Evolutionary conservation across 2,329 filamentous ascomycete genomes (phyloP).

Genomic region (Hypoxylon sp.): DNA sequence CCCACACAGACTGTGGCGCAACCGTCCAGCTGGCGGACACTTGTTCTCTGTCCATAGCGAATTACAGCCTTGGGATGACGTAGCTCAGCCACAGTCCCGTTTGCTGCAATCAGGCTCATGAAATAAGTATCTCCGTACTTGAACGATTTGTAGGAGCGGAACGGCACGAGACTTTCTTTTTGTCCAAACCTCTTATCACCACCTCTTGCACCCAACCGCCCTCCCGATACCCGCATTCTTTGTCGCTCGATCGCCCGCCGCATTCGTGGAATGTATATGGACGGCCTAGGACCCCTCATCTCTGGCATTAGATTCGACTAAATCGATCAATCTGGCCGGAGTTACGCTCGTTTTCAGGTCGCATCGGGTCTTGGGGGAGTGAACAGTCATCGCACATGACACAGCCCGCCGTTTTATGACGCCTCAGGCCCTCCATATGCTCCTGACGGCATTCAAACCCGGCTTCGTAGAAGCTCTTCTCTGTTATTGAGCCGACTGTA

Average conservation of each 20-base stretch:
- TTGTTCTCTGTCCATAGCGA: constrained; percentile 30
- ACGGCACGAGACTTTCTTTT: constrained; percentile 50
- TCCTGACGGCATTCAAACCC: constrained; percentile 47
- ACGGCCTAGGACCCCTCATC: constrained; percentile 9
- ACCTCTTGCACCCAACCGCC: constrained; percentile 25
- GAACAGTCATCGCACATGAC: constrained; percentile 45
- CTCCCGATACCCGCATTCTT: constrained; percentile 34
- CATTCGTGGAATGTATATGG: constrained; percentile 29
- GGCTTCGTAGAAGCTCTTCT: constrained; percentile 31
- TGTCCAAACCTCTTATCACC: constrained; percentile 41
- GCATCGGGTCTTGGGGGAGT: constrained; percentile 34
- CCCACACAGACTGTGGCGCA: constrained; percentile 34
- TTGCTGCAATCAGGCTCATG: constrained; percentile 28
- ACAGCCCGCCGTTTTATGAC: constrained; percentile 52
- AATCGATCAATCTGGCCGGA: constrained; percentile 37
- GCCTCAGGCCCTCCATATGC: constrained; percentile 45
- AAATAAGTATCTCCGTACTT: constrained; percentile 32
- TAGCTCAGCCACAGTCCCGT: constrained; percentile 42
- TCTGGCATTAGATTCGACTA: constrained; percentile 1
- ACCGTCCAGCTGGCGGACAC: constrained; percentile 10
- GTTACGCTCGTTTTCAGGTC: constrained; percentile 43
- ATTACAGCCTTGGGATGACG: constrained; percentile 43
- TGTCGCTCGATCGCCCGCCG: constrained; percentile 34
- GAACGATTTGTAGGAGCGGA: constrained; percentile 35
- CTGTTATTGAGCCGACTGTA: constrained; percentile 35